Conservation (phyloP, 352 stramenopile species). For the Phytophthora lateralis region DNA sequence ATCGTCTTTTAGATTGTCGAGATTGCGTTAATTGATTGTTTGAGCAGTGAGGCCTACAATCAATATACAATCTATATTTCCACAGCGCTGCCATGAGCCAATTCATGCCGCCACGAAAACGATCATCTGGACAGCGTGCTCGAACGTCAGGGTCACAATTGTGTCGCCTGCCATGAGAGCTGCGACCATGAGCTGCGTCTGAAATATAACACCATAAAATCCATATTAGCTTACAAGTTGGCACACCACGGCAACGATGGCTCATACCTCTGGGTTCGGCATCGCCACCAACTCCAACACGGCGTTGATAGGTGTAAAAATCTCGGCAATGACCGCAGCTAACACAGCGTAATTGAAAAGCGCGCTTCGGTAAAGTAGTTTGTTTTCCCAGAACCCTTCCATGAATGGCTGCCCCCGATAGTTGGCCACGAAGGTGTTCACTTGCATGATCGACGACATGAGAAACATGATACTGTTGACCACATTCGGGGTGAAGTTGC, state of each 20-base stretch:
- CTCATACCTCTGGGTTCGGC: constrained; percentile 61
- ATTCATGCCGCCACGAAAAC: constrained; percentile 21
- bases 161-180: constrained; percentile 65
- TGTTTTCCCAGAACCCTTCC: constrained; percentile 97
- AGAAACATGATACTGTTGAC: constrained; percentile 99
- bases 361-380: constrained; percentile 90
- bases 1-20: no score
- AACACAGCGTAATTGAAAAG: constrained; percentile 80
- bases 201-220: constrained; percentile 14
- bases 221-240: constrained; percentile 5
- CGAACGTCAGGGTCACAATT: constrained; percentile 51
- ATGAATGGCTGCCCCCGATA: constrained; percentile 99
- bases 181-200: constrained; percentile 52
- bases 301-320: constrained; percentile 90
- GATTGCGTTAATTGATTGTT: no score
- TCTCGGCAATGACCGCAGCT: constrained; percentile 90
- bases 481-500: constrained; percentile 97
- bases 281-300: constrained; percentile 92
- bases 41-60: no score
- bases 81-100: not conserved
- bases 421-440: constrained; percentile 98
- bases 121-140: constrained; percentile 45
- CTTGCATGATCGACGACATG: constrained; percentile 91
- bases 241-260: not conserved
- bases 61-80: no score